Evolutionary conservation across 1,284 basidiomycete genomes (phyloP).

Genomic region (Heterobasidion irregulare): DNA sequence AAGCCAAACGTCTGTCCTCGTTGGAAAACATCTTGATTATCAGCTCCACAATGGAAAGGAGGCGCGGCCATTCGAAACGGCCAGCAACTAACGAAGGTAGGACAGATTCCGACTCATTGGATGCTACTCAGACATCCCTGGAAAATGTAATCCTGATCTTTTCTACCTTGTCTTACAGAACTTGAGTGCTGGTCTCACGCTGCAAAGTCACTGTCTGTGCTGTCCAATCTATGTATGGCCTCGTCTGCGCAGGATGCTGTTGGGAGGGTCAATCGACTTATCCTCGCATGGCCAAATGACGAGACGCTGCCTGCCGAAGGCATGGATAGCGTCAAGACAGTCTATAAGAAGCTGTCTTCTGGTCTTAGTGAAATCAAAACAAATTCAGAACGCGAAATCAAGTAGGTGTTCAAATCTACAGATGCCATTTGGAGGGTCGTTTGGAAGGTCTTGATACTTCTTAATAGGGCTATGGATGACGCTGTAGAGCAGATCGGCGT

Average conservation of each 20-base stretch:
- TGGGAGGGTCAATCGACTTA: slow-evolving; percentile 60
- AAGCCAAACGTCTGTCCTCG: no score
- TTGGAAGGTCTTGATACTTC: slow-evolving; percentile 5
- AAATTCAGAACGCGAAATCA: slow-evolving; percentile 51
- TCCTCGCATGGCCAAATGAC: slow-evolving; percentile 62
- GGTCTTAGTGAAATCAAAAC: slow-evolving; percentile 55
- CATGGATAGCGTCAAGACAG: slow-evolving; percentile 51
- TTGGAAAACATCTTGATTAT: no score
- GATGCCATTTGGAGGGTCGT: slow-evolving; percentile 1
- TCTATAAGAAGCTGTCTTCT: slow-evolving; percentile 51
- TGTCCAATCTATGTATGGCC: slow-evolving; percentile 47
- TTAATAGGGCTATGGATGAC: slow-evolving; percentile 54
- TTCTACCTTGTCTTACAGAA: neutral
- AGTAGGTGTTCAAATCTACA: slow-evolving; percentile 32
- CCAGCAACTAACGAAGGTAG: slow-evolving; percentile 12
- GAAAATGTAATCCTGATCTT: neutral
- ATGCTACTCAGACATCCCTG: neutral
- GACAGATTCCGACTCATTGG: neutral
- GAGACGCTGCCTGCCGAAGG: slow-evolving; percentile 61
- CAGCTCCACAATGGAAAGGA: slow-evolving; percentile 4
- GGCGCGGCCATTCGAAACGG: slow-evolving; percentile 10
- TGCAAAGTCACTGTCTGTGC: slow-evolving; percentile 40
- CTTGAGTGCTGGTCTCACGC: slow-evolving; percentile 67
- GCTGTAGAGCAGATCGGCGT: slow-evolving; percentile 61
- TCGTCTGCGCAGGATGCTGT: slow-evolving; percentile 47